Conservation (phyloP, 2,329 filamentous ascomycete genomes). For the Claviceps maximensis region DNA sequence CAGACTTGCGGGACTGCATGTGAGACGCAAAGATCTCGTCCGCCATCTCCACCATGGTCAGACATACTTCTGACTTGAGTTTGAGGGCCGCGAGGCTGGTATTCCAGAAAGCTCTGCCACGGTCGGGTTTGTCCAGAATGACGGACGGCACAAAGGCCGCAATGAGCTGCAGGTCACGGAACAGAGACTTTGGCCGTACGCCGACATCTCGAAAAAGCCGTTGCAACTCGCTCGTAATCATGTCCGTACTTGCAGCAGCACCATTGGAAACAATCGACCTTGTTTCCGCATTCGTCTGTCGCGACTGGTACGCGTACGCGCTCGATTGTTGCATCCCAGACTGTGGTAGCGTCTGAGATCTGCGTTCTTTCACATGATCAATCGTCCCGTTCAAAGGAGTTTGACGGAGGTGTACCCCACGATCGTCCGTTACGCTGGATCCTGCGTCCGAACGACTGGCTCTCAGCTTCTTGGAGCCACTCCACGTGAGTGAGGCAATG, state of each 20-base stretch:
- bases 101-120: conserved; percentile 77
- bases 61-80: conserved; percentile 76
- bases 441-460: conserved; percentile 25
- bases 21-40: conserved; percentile 46
- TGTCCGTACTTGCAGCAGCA: conserved; percentile 43
- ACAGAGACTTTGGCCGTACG: conserved; percentile 66
- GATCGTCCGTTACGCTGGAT: conserved; percentile 21
- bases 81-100: conserved; percentile 77
- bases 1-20: conserved; percentile 44
- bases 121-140: conserved; percentile 47
- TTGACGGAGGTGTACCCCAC: conserved; percentile 21
- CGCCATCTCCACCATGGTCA: conserved; percentile 57
- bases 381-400: conserved; percentile 52
- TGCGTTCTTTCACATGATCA: conserved; percentile 55
- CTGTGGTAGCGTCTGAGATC: conserved; percentile 36
- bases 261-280: conserved; percentile 35
- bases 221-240: conserved; percentile 53
- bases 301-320: conserved; percentile 20
- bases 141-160: conserved; percentile 50
- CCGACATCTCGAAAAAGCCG: conserved; percentile 53
- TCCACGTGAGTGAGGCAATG: conserved; percentile 48
- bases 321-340: conserved; percentile 15
- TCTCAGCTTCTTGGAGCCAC: conserved; percentile 19
- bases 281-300: conserved; percentile 33
- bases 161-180: conserved; percentile 68